A percentile compares a stretch with the other conserved stretches of the same genome.
Conservation (phyloP, 441 rosid genomes). For the Breynia disticha region DNA sequence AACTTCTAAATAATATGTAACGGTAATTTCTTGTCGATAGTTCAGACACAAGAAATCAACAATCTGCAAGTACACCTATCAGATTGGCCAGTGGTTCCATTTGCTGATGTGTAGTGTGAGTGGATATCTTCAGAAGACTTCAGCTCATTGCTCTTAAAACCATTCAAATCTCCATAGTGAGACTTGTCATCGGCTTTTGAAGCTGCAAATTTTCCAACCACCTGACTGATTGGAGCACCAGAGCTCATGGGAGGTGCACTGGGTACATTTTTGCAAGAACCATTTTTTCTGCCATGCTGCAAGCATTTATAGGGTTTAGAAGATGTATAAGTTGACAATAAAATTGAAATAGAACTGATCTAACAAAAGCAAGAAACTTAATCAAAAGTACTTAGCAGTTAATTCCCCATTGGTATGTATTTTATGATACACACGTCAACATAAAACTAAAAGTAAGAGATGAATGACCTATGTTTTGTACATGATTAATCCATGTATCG, state of each 20-base stretch:
- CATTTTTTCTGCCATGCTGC: constrained; percentile 30
- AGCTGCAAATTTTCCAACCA: constrained; percentile 13
- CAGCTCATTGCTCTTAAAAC: too few species aligned
- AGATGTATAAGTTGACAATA: not conserved
- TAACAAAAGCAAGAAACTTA: not conserved
- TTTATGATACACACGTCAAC: too few species aligned
- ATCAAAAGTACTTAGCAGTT: not conserved
- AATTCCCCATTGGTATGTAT: too few species aligned
- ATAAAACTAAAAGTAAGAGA: too few species aligned
- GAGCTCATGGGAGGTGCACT: constrained; percentile 45
- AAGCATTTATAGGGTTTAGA: constrained; percentile 19
- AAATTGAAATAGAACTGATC: not conserved
- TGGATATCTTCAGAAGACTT: constrained; percentile 3
- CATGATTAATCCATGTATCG: too few species aligned
- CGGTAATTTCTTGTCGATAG: not conserved
- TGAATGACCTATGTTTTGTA: too few species aligned
- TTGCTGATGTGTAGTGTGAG: constrained; percentile 6
- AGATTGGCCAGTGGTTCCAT: constrained; percentile 20
- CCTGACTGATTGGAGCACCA: constrained; percentile 15
- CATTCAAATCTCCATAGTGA: too few species aligned
- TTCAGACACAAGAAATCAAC: constrained; percentile 3
- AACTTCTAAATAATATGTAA: too few species aligned
- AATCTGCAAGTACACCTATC: constrained; percentile 25
- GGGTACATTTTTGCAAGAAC: constrained; percentile 24
- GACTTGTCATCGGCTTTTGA: constrained; percentile 13